Percentiles rank a stretch among this genome's conserved stretches.
phyloP scores from a whole-genome alignment of 164 flowering plant species.

The Aristolochia fimbriata region DNA sequence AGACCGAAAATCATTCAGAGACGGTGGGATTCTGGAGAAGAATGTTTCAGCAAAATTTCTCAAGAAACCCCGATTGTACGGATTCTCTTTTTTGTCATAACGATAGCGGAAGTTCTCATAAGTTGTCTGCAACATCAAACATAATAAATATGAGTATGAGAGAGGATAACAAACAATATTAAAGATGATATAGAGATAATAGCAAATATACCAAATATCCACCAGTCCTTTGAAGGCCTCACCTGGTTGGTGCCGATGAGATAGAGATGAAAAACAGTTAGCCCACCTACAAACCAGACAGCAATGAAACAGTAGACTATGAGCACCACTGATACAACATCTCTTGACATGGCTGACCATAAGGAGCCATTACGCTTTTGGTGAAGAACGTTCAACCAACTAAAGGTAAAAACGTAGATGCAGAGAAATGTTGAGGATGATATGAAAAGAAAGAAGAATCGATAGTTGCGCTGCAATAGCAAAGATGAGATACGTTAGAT shows the following conservation, averaged over 20 bases:
- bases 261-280: slow-evolving; percentile 76
- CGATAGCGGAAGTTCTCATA: slow-evolving; percentile 89
- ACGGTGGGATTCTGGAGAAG: slow-evolving; percentile 52
- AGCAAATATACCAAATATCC: neutral
- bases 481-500: too few relatives aligned
- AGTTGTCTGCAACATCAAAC: slow-evolving; percentile 51
- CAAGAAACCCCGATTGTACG: slow-evolving; percentile 44
- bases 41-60: slow-evolving; percentile 44
- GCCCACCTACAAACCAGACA: slow-evolving; percentile 95
- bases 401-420: slow-evolving; percentile 54
- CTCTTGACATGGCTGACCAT: slow-evolving; percentile 36
- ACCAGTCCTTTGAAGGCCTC: neutral
- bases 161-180: neutral
- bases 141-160: neutral
- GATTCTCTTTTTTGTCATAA: slow-evolving; percentile 88
- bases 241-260: slow-evolving; percentile 90
- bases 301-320: slow-evolving; percentile 80
- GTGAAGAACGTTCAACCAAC: slow-evolving; percentile 44
- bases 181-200: neutral
- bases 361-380: slow-evolving; percentile 10
- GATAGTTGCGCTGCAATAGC: slow-evolving; percentile 81
- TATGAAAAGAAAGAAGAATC: slow-evolving; percentile 70
- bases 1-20: slow-evolving; percentile 49
- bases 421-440: slow-evolving; percentile 64
- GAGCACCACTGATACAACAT: slow-evolving; percentile 52